Evolutionary conservation across 2,329 filamentous ascomycete species (phyloP).

Genomic region (Diaporthe capsici): DNA sequence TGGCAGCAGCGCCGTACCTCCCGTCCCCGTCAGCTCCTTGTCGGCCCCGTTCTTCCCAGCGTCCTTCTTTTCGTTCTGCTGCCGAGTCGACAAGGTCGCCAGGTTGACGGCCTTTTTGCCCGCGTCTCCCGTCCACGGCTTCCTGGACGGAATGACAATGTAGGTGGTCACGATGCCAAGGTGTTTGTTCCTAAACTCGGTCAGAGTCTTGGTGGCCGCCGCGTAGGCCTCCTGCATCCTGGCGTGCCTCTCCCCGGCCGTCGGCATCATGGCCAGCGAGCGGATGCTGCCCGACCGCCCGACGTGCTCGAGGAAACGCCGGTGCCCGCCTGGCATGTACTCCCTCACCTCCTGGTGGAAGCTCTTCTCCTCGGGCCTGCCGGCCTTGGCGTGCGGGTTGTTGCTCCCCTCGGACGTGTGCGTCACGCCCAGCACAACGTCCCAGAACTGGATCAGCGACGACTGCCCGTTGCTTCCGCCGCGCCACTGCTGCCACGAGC

Average conservation of each 20-base stretch:
- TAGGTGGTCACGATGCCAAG: slow-evolving; percentile 92
- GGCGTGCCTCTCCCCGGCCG: slow-evolving; percentile 64
- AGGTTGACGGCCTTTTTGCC: slow-evolving; percentile 45
- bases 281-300: slow-evolving; percentile 80
- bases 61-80: slow-evolving; percentile 39
- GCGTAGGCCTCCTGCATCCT: slow-evolving; percentile 70
- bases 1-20: slow-evolving; percentile 87
- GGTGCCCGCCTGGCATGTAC: slow-evolving; percentile 92
- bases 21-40: slow-evolving; percentile 82
- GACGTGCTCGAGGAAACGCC: slow-evolving; percentile 81
- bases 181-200: slow-evolving; percentile 85
- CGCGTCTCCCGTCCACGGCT: slow-evolving; percentile 51
- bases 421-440: slow-evolving; percentile 86
- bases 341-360: slow-evolving; percentile 79
- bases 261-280: slow-evolving; percentile 71
- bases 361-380: slow-evolving; percentile 45
- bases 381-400: slow-evolving; percentile 44
- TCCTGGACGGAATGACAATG: slow-evolving; percentile 83
- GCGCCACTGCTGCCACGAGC: slow-evolving; percentile 82
- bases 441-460: slow-evolving; percentile 93
- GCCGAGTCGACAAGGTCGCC: slow-evolving; percentile 38
- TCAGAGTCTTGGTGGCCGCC: slow-evolving; percentile 80
- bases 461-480: slow-evolving; percentile 96
- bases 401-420: slow-evolving; percentile 67
- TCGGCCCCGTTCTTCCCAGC: slow-evolving; percentile 45